Conservation (phyloP, 176 grass and related monocot species). For the Poa pratensis region DNA sequence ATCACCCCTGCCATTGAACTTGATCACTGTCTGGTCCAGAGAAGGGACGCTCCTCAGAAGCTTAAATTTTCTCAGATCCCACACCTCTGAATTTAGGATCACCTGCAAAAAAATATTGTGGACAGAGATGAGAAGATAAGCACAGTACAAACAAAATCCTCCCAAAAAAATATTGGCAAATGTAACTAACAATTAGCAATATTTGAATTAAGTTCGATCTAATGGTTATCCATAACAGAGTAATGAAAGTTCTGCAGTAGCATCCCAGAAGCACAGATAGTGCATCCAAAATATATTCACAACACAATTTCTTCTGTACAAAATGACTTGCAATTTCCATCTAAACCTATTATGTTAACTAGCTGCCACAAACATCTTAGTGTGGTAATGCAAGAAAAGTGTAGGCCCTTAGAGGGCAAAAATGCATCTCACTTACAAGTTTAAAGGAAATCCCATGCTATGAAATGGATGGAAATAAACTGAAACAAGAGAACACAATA, state of each 20-base stretch:
- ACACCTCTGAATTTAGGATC: conserved; percentile 96
- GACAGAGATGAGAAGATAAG: conserved; percentile 28
- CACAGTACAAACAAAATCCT: background rate
- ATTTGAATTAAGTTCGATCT: background rate
- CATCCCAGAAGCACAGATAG: background rate
- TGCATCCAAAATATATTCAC: background rate
- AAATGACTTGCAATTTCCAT: conserved; percentile 18
- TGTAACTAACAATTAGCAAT: background rate
- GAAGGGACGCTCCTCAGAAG: conserved; percentile 93
- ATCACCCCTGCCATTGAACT: conserved; percentile 85
- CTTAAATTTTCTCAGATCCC: conserved; percentile 97
- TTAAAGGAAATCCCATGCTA: background rate
- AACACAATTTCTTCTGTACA: background rate
- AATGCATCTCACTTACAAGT: background rate
- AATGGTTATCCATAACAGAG: background rate
- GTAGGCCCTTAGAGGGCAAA: background rate
- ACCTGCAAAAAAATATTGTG: conserved; percentile 55
- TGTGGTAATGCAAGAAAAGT: background rate
- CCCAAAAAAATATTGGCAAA: background rate
- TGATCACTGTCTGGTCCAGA: conserved; percentile 94
- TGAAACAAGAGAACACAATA: conserved; percentile 6
- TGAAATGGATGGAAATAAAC: background rate
- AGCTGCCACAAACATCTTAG: background rate
- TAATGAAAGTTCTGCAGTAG: background rate
- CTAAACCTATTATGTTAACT: background rate